Base-by-base conservation (phyloP, 768 basidiomycete genomes). In the Suillus discolor region DNA sequence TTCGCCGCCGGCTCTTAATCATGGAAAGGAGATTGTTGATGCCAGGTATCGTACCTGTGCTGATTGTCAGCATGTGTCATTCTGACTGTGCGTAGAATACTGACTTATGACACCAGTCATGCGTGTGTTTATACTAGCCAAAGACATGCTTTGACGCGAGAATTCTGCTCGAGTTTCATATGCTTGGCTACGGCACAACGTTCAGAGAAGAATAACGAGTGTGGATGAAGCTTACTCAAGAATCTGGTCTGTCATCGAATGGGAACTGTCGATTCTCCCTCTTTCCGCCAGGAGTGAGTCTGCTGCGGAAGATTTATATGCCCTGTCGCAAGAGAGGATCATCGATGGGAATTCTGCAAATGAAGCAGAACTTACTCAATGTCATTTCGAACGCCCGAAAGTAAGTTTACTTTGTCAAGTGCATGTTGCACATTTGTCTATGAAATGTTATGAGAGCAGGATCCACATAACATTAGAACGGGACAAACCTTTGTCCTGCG, bases 101-200 rank as follows among this genome's bases (percentile, higher is more conserved):
- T 67, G 71, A 96, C 94, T 89, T 34, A 98, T 79, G 20, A 97
- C 93, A 60, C 88, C 85, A 62, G 83, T 79, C 87, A 99, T 95
- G 36, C 96, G 87, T 16, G 87, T 82, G 77, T 94, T 95, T 68
- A 99, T 93, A 18, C 88, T 84, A 11, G 87, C 79, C 47, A 99
- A 78, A 25, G 91, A 87, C 13, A 83, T 76, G 39, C 95, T 83
- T 77, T 99, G 97, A 54, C 88, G 85, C 34, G 85, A 80, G 78
- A 99, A 98, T 78, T 98, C 97, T 25, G 93, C 87, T 38, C 97
- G 89, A 4, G 97, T 98, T 73, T 95, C 97, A 73, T 98, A 96
- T 36, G 97, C 97, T 87, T 99, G 97, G 53, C 96, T 98, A 62
- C 38, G 31, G 63, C 61, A 51, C 34, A 61, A 62, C 65, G 59